Evolutionary conservation across 768 basidiomycete genomes (phyloP).

Genomic region (Auriscalpium orientale): DNA sequence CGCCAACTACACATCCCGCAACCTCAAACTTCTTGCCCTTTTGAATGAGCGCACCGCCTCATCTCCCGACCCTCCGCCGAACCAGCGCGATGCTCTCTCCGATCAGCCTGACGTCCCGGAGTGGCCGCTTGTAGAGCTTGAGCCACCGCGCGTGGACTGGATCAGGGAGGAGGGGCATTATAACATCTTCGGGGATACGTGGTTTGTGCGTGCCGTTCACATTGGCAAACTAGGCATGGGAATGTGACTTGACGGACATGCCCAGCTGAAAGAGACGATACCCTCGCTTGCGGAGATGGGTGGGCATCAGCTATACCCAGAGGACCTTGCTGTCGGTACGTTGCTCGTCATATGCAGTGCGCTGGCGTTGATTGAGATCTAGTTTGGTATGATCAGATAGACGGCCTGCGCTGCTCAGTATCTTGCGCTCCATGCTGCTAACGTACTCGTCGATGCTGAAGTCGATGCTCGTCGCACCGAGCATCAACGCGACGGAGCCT

Average conservation of each 20-base stretch:
- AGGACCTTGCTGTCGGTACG: conserved; percentile 62
- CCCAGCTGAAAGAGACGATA: conserved; percentile 73
- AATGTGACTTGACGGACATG: conserved; percentile 1
- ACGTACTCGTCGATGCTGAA: conserved; percentile 70
- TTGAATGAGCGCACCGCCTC: conserved; percentile 44
- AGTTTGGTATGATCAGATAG: conserved; percentile 43
- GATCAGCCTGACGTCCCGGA: conserved; percentile 73
- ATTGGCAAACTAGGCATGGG: background rate
- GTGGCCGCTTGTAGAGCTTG: conserved; percentile 68
- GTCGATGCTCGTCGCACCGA: conserved; percentile 58
- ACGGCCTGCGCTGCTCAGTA: conserved; percentile 61
- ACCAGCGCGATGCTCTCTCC: conserved; percentile 55
- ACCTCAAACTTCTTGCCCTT: conserved; percentile 59
- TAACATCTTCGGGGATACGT: conserved; percentile 79
- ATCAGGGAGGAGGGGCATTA: conserved; percentile 81
- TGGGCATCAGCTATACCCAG: conserved; percentile 72
- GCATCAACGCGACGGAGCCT: conserved; percentile 38
- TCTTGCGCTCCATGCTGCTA: conserved; percentile 71
- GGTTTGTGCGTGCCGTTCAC: conserved; percentile 56
- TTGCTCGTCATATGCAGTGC: conserved; percentile 5
- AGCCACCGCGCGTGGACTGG: conserved; percentile 88
- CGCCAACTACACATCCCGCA: conserved; percentile 65
- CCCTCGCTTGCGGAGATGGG: conserved; percentile 78
- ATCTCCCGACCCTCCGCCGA: conserved; percentile 29
- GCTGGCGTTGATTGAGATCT: too few species aligned